Percentiles rank a stretch among this genome's conserved stretches.
Evolutionary conservation across 805 yeast genomes (phyloP).

Genomic region (Lachancea cidri): DNA sequence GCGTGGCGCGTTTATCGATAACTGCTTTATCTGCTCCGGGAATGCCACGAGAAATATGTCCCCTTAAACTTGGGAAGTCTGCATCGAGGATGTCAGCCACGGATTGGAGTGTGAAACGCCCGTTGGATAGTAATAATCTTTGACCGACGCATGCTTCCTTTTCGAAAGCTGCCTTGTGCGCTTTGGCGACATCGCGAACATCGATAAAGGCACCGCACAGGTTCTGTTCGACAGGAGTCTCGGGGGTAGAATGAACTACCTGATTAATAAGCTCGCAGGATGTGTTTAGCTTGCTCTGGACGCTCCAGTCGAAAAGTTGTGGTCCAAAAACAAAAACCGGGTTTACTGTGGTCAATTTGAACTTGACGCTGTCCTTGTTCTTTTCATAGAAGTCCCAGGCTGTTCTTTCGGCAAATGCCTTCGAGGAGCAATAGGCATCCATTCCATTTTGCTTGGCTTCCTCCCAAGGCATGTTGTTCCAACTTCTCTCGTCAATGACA

Average conservation of each 20-base stretch:
- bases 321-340: constrained; percentile 61
- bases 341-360: constrained; percentile 44
- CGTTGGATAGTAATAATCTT: constrained; percentile 28
- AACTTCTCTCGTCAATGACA: constrained; percentile 40
- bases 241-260: constrained; percentile 24
- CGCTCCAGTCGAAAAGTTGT: constrained; percentile 42
- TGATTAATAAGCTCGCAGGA: constrained; percentile 37
- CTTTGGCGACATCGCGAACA: constrained; percentile 58
- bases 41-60: constrained; percentile 39
- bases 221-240: constrained; percentile 15
- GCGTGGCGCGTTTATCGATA: constrained; percentile 5
- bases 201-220: constrained; percentile 39
- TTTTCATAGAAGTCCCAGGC: constrained; percentile 51
- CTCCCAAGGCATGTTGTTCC: constrained; percentile 52
- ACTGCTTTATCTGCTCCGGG: constrained; percentile 6
- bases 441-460: constrained; percentile 35
- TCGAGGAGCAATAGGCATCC: constrained; percentile 52
- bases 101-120: constrained; percentile 23
- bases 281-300: constrained; percentile 38
- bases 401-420: constrained; percentile 53
- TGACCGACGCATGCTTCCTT: constrained; percentile 31
- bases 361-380: constrained; percentile 32
- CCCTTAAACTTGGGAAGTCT: constrained; percentile 40
- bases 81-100: constrained; percentile 31
- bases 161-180: constrained; percentile 49